Evolutionary conservation across 768 basidiomycete genomes (phyloP).

Genomic region (Calocera cornea): DNA sequence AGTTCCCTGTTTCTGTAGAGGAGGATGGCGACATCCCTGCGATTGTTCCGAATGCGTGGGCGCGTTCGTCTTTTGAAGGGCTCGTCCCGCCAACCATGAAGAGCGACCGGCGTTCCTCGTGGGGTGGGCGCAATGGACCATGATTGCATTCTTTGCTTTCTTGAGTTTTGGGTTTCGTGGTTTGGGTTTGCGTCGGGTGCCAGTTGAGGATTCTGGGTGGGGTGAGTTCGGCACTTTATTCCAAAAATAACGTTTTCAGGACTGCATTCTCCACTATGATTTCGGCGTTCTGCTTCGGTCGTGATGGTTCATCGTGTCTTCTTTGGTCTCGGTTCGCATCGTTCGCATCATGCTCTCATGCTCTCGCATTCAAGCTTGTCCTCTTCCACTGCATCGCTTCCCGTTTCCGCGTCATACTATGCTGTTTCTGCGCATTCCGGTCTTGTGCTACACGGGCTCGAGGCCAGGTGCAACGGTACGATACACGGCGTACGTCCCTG

Average conservation of each 20-base stretch:
- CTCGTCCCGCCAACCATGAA: background rate
- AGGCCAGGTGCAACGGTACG: background rate
- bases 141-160: conserved; percentile 1
- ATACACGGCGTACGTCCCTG: background rate
- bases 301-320: conserved; percentile 5
- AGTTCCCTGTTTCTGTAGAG: background rate
- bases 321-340: conserved; percentile 2
- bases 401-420: background rate
- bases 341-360: background rate
- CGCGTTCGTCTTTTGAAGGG: background rate
- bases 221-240: background rate
- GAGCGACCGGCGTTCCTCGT: background rate
- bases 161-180: conserved; percentile 6
- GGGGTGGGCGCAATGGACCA: background rate
- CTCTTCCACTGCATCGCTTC: background rate
- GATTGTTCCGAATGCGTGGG: background rate
- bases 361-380: background rate
- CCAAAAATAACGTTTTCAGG: background rate
- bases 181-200: background rate
- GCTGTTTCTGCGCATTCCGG: background rate
- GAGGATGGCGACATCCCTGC: background rate
- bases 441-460: background rate
- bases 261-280: background rate
- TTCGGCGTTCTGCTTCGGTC: background rate
- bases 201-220: background rate